Conservation (phyloP, 1,284 basidiomycete genomes). For the Wolfiporia cocos region DNA sequence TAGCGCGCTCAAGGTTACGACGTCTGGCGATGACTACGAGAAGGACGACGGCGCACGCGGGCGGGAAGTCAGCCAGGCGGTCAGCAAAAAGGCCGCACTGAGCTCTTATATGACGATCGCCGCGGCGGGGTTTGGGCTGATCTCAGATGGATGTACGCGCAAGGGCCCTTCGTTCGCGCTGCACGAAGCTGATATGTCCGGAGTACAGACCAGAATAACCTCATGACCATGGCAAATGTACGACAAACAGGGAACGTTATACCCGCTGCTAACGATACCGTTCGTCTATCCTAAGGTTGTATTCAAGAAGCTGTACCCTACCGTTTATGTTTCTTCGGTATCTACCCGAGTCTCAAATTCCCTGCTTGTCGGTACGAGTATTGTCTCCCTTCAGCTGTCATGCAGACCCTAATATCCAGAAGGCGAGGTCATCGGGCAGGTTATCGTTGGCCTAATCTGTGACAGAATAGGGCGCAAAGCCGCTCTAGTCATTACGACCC, state of each 20-base stretch:
- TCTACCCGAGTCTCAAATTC: slow-evolving; percentile 73
- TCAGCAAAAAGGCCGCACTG: slow-evolving; percentile 31
- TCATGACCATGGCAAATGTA: slow-evolving; percentile 63
- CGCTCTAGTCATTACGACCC: slow-evolving; percentile 65
- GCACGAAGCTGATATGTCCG: background rate
- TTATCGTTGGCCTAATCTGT: slow-evolving; percentile 63
- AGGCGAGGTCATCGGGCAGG: slow-evolving; percentile 63
- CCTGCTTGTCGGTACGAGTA: slow-evolving; percentile 55
- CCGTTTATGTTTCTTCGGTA: slow-evolving; percentile 49
- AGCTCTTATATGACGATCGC: slow-evolving; percentile 58
- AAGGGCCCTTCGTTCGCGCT: too few species aligned
- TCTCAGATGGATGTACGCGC: slow-evolving; percentile 62
- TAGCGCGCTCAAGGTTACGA: too few species aligned
- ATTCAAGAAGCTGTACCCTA: slow-evolving; percentile 57
- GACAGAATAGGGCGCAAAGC: slow-evolving; percentile 70
- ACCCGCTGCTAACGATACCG: slow-evolving; percentile 3
- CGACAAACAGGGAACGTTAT: slow-evolving; percentile 9
- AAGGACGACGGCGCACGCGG: too few species aligned
- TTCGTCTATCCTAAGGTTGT: slow-evolving; percentile 38
- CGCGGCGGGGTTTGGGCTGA: slow-evolving; percentile 60
- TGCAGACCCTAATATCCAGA: background rate
- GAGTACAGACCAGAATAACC: slow-evolving; percentile 59
- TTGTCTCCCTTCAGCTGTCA: background rate
- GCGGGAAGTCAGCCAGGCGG: too few species aligned
- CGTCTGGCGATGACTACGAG: too few species aligned